Conservation (phyloP, 1,284 basidiomycete species). For the Fomes fomentarius region DNA sequence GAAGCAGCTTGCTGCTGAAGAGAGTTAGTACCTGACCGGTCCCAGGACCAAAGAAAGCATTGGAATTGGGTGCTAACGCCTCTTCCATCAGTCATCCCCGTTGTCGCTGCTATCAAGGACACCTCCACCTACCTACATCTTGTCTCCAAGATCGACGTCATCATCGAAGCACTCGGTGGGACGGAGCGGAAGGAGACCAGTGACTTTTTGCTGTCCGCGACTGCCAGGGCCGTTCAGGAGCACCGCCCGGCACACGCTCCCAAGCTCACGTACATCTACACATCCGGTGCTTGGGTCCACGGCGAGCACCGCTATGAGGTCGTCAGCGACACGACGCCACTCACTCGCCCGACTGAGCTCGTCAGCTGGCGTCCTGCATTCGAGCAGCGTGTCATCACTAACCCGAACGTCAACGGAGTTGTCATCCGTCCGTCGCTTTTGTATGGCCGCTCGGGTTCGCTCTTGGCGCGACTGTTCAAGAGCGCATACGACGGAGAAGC, state of each 20-base stretch:
- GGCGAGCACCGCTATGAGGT: conserved; percentile 40
- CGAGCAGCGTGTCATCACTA: conserved; percentile 40
- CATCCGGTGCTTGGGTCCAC: conserved; percentile 53
- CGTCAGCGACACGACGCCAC: conserved; percentile 41
- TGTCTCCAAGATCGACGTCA: conserved; percentile 46
- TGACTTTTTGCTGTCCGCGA: conserved; percentile 38
- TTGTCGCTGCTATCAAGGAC: conserved; percentile 43
- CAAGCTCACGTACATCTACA: conserved; percentile 54
- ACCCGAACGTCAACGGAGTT: conserved; percentile 46
- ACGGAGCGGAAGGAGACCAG: conserved; percentile 28
- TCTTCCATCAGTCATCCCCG: conserved; percentile 44
- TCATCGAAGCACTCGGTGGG: conserved; percentile 44
- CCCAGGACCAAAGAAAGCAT: background rate
- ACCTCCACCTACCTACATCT: conserved; percentile 43
- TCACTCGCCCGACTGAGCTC: conserved; percentile 32
- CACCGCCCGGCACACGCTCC: conserved; percentile 39
- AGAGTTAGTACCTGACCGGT: conserved; percentile 44
- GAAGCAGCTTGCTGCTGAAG: conserved; percentile 44
- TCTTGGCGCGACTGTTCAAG: conserved; percentile 43
- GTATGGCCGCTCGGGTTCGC: conserved; percentile 50
- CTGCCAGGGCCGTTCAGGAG: conserved; percentile 30
- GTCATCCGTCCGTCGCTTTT: conserved; percentile 52
- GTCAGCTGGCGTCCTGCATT: conserved; percentile 40
- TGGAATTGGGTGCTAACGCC: background rate
- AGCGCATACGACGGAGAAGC: conserved; percentile 40